These are phyloP conservation scores for Phytophthora syringae DNA, from an alignment of 352 stramenopile genomes.

Conservation along the genomic window DNA sequence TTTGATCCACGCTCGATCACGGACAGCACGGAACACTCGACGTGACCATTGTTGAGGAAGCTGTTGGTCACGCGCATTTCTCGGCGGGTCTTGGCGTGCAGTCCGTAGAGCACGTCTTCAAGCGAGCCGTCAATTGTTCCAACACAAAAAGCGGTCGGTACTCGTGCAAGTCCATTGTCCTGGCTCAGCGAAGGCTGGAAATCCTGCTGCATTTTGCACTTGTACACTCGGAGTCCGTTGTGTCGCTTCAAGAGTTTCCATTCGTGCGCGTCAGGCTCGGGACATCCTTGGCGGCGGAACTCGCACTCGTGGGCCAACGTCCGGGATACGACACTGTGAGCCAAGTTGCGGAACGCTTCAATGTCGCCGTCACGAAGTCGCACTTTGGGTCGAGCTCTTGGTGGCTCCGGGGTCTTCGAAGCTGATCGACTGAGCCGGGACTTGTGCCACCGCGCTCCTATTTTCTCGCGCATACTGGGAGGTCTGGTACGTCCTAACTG, in stretches of 20 bases:
- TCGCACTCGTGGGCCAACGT: slow-evolving; percentile 50
- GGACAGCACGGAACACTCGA: slow-evolving; percentile 34
- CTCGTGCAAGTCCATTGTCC: slow-evolving; percentile 11
- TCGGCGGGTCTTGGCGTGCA: slow-evolving; percentile 28
- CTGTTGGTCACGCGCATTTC: slow-evolving; percentile 25
- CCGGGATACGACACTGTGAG: slow-evolving; percentile 40
- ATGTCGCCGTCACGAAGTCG: slow-evolving; percentile 35
- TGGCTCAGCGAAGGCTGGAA: slow-evolving; percentile 16
- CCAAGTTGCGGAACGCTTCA: slow-evolving; percentile 32
- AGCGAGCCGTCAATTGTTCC: slow-evolving; percentile 30
- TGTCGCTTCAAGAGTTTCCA: slow-evolving; percentile 38
- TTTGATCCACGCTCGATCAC: slow-evolving; percentile 32
- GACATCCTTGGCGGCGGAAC: slow-evolving; percentile 28
- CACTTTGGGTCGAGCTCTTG: slow-evolving; percentile 18
- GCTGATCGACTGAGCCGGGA: slow-evolving; percentile 4
- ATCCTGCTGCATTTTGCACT: slow-evolving; percentile 16
- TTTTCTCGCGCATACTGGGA: slow-evolving; percentile 21
- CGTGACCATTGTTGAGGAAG: slow-evolving; percentile 27
- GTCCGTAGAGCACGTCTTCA: slow-evolving; percentile 32
- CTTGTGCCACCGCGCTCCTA: slow-evolving; percentile 19
- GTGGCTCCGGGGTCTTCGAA: slow-evolving; percentile 13
- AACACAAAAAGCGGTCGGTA: slow-evolving; percentile 23
- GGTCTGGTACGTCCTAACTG: neutral
- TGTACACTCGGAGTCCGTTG: slow-evolving; percentile 30
- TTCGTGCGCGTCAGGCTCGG: slow-evolving; percentile 19